Evolutionary conservation across 805 yeast genomes (phyloP).

Genomic region (Yarrowia sp.): DNA sequence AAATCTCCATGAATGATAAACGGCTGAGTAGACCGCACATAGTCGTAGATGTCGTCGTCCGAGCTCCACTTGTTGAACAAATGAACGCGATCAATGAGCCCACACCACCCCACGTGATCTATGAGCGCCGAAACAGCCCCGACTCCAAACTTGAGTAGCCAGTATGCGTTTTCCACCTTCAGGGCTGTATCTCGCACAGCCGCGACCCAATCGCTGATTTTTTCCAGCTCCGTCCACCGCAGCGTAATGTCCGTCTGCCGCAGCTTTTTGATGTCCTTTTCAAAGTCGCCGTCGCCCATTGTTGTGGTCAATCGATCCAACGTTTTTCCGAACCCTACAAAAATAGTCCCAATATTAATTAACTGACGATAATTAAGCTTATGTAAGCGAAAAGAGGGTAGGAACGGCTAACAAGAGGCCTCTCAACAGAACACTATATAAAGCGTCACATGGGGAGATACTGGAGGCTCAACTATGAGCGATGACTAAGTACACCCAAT

Average conservation of each 20-base stretch:
- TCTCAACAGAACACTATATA: too few relatives aligned
- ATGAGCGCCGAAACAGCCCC: conserved; percentile 18
- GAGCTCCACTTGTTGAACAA: conserved; percentile 35
- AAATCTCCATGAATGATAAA: conserved; percentile 31
- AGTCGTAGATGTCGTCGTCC: conserved; percentile 31
- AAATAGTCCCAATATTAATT: too few relatives aligned
- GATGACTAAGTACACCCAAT: too few relatives aligned
- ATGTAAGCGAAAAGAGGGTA: too few relatives aligned
- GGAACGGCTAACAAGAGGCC: too few relatives aligned
- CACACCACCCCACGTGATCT: conserved; percentile 33
- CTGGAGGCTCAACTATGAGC: too few relatives aligned
- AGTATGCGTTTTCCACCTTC: conserved; percentile 28
- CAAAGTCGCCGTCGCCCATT: conserved; percentile 34
- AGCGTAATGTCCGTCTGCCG: conserved; percentile 10
- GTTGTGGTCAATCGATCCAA: not conserved
- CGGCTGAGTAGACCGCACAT: conserved; percentile 21
- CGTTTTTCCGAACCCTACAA: not conserved
- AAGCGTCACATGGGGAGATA: too few relatives aligned
- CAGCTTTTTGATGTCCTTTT: conserved; percentile 30
- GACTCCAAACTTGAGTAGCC: conserved; percentile 37
- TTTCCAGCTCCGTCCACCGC: conserved; percentile 29
- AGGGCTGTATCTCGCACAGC: conserved; percentile 26
- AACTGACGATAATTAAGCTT: too few relatives aligned
- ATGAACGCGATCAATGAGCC: conserved; percentile 24
- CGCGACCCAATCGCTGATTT: conserved; percentile 27